A percentile compares a stretch with the other conserved stretches of the same genome.
These are phyloP conservation scores for Butyriboletus loyo DNA, from an alignment of 768 basidiomycete genomes.

Conservation along the genomic window DNA sequence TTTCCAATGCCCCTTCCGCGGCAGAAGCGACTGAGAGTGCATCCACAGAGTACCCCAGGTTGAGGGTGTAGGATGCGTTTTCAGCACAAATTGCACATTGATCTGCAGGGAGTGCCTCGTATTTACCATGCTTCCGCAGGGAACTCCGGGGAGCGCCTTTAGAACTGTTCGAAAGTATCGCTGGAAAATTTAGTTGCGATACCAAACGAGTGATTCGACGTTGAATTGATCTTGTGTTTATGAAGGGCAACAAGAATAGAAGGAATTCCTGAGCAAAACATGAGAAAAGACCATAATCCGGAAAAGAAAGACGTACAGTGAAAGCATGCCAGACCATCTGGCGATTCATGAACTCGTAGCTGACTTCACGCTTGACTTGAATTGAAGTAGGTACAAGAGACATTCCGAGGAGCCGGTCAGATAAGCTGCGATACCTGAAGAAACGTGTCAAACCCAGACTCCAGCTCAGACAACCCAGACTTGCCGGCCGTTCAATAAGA, in stretches of 20 bases:
- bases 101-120: conserved; percentile 61
- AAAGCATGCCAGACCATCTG: conserved; percentile 99
- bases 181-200: conserved; percentile 23
- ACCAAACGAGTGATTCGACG: conserved; percentile 46
- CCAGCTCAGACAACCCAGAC: conserved; percentile 23
- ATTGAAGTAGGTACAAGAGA: conserved; percentile 68
- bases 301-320: conserved; percentile 57
- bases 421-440: conserved; percentile 79
- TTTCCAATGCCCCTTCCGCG: conserved; percentile 8
- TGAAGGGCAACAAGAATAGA: conserved; percentile 83
- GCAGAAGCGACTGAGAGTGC: conserved; percentile 37
- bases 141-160: conserved; percentile 9
- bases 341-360: conserved; percentile 98
- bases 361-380: conserved; percentile 77
- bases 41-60: conserved; percentile 51
- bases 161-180: conserved; percentile 32
- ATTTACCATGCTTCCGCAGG: conserved; percentile 49
- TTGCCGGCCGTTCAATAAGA: conserved; percentile 85
- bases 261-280: conserved; percentile 81
- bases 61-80: conserved; percentile 61
- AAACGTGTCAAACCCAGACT: conserved; percentile 1
- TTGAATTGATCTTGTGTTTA: conserved; percentile 65
- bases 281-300: not conserved
- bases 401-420: conserved; percentile 76
- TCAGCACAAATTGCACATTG: conserved; percentile 92